A percentile compares a stretch with the other conserved stretches of the same genome.
These are phyloP conservation scores for Talaromyces proteolyticus DNA, from an alignment of 495 filamentous ascomycete species.

Conservation along the genomic window DNA sequence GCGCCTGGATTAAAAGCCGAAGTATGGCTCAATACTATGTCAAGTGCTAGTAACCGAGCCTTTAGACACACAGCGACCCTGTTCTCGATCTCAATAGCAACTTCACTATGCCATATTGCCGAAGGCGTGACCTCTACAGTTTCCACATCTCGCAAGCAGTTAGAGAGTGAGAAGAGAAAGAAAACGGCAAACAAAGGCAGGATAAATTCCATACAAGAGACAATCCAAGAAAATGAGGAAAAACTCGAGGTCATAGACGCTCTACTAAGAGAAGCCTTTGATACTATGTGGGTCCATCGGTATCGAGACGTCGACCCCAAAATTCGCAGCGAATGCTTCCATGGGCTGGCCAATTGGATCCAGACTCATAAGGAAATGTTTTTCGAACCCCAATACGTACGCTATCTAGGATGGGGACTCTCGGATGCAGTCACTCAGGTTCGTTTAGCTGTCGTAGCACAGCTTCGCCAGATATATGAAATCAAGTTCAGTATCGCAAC, in stretches of 20 bases:
- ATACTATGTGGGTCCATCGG: slow-evolving; percentile 86
- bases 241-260: slow-evolving; percentile 58
- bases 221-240: slow-evolving; percentile 58
- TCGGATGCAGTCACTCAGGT: slow-evolving; percentile 67
- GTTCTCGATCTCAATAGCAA: slow-evolving; percentile 68
- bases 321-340: slow-evolving; percentile 79
- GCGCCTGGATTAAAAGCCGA: slow-evolving; percentile 78
- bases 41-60: slow-evolving; percentile 72
- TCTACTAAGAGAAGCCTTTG: slow-evolving; percentile 73
- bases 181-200: slow-evolving; percentile 69
- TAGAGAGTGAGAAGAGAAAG: slow-evolving; percentile 76
- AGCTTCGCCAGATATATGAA: slow-evolving; percentile 70
- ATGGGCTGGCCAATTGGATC: slow-evolving; percentile 84
- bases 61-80: slow-evolving; percentile 92
- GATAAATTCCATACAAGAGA: slow-evolving; percentile 59
- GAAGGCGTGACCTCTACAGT: slow-evolving; percentile 58
- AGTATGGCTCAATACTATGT: slow-evolving; percentile 81
- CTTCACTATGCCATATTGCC: slow-evolving; percentile 58
- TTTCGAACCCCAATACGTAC: slow-evolving; percentile 79
- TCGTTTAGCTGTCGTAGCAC: slow-evolving; percentile 71
- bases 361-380: slow-evolving; percentile 74
- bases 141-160: slow-evolving; percentile 70
- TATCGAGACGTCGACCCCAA: slow-evolving; percentile 89
- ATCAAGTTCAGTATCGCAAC: slow-evolving; percentile 68
- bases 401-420: slow-evolving; percentile 92